Percentiles rank a stretch among this genome's conserved stretches.
These are phyloP conservation scores for Alternaria conjuncta DNA, from an alignment of 2,329 filamentous ascomycete genomes.

Conservation along the genomic window DNA sequence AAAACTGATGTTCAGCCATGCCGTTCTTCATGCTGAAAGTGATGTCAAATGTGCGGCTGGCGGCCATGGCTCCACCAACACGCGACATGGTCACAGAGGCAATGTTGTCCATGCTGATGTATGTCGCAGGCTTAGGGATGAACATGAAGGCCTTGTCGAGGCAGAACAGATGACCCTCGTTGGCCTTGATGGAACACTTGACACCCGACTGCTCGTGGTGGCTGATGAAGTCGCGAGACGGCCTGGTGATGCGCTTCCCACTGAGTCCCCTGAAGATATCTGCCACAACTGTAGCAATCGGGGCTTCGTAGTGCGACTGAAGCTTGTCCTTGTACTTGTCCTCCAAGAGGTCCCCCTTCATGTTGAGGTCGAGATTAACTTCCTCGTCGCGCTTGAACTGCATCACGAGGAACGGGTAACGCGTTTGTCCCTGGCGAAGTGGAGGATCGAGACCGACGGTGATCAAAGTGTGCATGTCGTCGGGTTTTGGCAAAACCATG, in stretches of 20 bases:
- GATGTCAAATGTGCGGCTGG: constrained; percentile 96
- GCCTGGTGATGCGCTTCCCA: constrained; percentile 92
- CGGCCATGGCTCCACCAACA: constrained; percentile 90
- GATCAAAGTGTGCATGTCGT: constrained; percentile 94
- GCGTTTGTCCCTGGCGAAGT: constrained; percentile 92
- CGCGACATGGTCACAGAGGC: constrained; percentile 93
- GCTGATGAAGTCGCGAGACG: constrained; percentile 91
- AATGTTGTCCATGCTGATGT: constrained; percentile 94
- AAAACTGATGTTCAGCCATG: constrained; percentile 91
- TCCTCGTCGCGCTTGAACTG: constrained; percentile 98
- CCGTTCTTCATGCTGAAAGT: constrained; percentile 88
- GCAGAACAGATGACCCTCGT: constrained; percentile 96
- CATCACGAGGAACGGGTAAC: constrained; percentile 99
- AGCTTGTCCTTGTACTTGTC: constrained; percentile 90
- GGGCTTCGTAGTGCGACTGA: constrained; percentile 82
- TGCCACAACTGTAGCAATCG: constrained; percentile 89
- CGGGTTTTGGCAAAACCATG: constrained; percentile 97
- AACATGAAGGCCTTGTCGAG: constrained; percentile 99
- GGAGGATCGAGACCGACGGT: constrained; percentile 94
- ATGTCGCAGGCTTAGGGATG: constrained; percentile 96
- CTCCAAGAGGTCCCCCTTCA: constrained; percentile 86
- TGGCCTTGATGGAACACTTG: constrained; percentile 99
- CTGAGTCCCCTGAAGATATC: constrained; percentile 95
- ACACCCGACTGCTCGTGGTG: constrained; percentile 94
- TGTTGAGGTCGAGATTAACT: constrained; percentile 93